Base-by-base conservation (phyloP, 768 basidiomycete genomes). In the Xerocomus spinulosus region DNA sequence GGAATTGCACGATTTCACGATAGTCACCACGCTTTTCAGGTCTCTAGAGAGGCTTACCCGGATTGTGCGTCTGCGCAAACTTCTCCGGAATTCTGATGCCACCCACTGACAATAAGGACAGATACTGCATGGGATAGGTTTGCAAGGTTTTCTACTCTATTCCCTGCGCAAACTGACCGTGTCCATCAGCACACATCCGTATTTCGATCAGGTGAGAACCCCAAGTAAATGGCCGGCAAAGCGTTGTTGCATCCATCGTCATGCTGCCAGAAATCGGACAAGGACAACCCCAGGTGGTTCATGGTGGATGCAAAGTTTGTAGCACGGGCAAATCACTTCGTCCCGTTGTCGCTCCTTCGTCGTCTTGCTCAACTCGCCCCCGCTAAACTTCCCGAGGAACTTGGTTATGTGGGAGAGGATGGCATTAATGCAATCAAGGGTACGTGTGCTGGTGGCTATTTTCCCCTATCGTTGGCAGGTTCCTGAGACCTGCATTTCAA, bases 41-140 rank as follows among this genome's bases (percentile, higher is more conserved):
- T 95, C 8, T 75, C 76, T 25, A 89, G 81, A 64, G 86, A 87
- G 62, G 89, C 91, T 6, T 94, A 95, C 67, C 89, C 92, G 17
- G 93, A 97, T 62, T 78, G 91, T 92, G 67, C 70, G 89, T 18
- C 14, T 44, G 25, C 33, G n/a, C n/a, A n/a, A n/a, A n/a, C n/a
- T n/a, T n/a, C n/a, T n/a, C n/a, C n/a, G n/a, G n/a, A n/a, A n/a
- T n/a, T n/a, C 36, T 3, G 13, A 30, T 13, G 20, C 26, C 40
- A 32, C 29, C 26, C 2, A 38, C 57, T 62, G 37, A 60, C 29
- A 5, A 14, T 10, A 32, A 23, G 12, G 46, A 39, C 49, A 95
- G 92, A 87, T 56, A 92, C 92, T 4, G 91, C 92, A 28, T 95
- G 90, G 89, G 90, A 94, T 60, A 61, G 78, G 90, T 89, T 60